Evolutionary conservation across 2,329 filamentous ascomycete species (phyloP).

Genomic region (Sphaerostilbella broomeana): DNA sequence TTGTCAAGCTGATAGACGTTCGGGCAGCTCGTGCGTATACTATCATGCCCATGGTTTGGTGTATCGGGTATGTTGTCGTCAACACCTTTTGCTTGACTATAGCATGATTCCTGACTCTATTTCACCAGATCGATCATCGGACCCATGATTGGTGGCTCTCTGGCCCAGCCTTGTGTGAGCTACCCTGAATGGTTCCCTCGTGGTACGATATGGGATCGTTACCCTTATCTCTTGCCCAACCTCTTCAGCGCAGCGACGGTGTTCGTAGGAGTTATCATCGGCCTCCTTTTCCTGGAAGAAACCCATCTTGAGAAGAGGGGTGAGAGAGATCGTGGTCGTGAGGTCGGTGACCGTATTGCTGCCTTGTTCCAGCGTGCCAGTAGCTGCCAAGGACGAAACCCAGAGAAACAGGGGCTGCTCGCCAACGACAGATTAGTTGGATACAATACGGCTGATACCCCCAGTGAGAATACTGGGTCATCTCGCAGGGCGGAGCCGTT

Average conservation of each 20-base stretch:
- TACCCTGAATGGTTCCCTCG: constrained; percentile 68
- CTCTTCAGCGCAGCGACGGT: constrained; percentile 81
- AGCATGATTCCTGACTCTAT: constrained; percentile 18
- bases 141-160: constrained; percentile 80
- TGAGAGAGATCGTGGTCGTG: constrained; percentile 66
- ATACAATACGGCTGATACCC: constrained; percentile 44
- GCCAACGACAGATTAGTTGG: constrained; percentile 55
- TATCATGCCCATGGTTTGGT: constrained; percentile 98
- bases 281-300: constrained; percentile 85
- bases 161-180: constrained; percentile 78
- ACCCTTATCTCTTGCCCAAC: constrained; percentile 87
- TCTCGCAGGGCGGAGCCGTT: constrained; percentile 37
- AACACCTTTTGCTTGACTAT: background rate
- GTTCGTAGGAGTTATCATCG: constrained; percentile 66
- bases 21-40: constrained; percentile 82
- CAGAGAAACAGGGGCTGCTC: constrained; percentile 58
- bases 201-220: constrained; percentile 75
- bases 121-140: constrained; percentile 78
- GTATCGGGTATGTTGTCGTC: constrained; percentile 60
- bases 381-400: constrained; percentile 32
- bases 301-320: constrained; percentile 80
- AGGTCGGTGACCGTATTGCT: constrained; percentile 67
- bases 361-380: constrained; percentile 32
- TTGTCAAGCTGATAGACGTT: too few species aligned
- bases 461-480: background rate